These are phyloP conservation scores for Phytophthora chlamydospora DNA, from an alignment of 352 stramenopile species.

Conservation along the genomic window DNA sequence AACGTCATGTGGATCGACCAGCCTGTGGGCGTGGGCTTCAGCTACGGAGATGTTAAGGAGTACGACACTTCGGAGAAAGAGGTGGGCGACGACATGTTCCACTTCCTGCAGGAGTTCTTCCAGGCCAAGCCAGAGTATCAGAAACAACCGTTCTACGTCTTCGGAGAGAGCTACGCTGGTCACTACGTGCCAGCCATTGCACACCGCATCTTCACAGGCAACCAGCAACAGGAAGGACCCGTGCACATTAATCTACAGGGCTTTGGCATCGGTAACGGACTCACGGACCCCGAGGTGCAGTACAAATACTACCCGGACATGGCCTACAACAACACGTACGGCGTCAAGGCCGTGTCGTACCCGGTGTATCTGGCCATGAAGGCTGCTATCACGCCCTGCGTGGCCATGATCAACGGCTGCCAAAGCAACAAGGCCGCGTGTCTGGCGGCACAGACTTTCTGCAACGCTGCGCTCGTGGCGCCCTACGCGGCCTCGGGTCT, in stretches of 20 bases:
- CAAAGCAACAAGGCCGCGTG: conserved; percentile 80
- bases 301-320: conserved; percentile 85
- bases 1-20: conserved; percentile 98
- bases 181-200: conserved; percentile 94
- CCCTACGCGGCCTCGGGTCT: conserved; percentile 59
- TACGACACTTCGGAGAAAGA: conserved; percentile 93
- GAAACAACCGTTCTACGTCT: conserved; percentile 93
- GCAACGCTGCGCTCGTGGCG: conserved; percentile 82
- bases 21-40: conserved; percentile 94
- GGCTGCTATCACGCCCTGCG: conserved; percentile 59
- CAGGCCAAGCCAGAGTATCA: conserved; percentile 90
- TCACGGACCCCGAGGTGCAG: conserved; percentile 94
- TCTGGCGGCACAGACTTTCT: conserved; percentile 89
- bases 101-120: conserved; percentile 96
- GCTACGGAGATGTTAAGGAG: conserved; percentile 88
- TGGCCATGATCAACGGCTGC: conserved; percentile 87
- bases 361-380: conserved; percentile 74
- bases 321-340: conserved; percentile 92
- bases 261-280: conserved; percentile 96
- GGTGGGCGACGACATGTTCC: conserved; percentile 95
- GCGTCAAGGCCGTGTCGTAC: conserved; percentile 72
- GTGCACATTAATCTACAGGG: conserved; percentile 92
- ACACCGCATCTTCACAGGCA: conserved; percentile 76
- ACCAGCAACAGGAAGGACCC: conserved; percentile 57
- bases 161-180: conserved; percentile 93